phyloP scores from a whole-genome alignment of 306 rosid species.

The Erythrophleum fordii region DNA sequence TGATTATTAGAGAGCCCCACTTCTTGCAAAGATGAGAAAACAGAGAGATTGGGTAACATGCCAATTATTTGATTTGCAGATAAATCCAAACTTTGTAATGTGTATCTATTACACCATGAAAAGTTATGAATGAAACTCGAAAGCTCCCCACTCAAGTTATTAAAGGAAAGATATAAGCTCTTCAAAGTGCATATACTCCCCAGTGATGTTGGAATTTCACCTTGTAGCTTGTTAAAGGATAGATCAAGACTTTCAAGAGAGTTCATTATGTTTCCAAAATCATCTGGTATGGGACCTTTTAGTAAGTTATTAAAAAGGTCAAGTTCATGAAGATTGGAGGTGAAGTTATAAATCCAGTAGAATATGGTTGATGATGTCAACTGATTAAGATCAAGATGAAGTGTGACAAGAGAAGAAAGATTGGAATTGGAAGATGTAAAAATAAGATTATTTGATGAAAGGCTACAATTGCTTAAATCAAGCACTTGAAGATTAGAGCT shows the following conservation, averaged over 20 bases:
- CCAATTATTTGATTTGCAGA: not conserved
- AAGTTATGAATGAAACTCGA: not conserved
- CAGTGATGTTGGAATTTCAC: too few relatives aligned
- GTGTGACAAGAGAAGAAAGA: not conserved
- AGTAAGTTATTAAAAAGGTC: too few relatives aligned
- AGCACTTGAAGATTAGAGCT: not conserved
- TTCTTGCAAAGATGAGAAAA: not conserved
- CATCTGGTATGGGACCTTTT: too few relatives aligned
- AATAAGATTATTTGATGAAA: not conserved
- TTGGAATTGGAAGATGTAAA: not conserved
- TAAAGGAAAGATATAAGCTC: not conserved
- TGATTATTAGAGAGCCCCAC: not conserved
- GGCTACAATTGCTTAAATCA: not conserved
- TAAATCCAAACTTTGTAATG: too few relatives aligned
- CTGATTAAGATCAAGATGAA: not conserved
- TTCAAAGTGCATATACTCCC: too few relatives aligned
- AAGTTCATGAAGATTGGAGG: too few relatives aligned
- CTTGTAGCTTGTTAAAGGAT: not conserved
- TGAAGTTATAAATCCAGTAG: not conserved
- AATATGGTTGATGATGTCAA: too few relatives aligned
- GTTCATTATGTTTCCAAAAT: not conserved
- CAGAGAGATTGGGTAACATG: not conserved
- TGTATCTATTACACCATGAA: not conserved
- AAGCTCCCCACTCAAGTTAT: not conserved
- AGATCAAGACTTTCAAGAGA: not conserved